phyloP scores from a whole-genome alignment of 495 filamentous ascomycete species.

The Poronia punctata region DNA sequence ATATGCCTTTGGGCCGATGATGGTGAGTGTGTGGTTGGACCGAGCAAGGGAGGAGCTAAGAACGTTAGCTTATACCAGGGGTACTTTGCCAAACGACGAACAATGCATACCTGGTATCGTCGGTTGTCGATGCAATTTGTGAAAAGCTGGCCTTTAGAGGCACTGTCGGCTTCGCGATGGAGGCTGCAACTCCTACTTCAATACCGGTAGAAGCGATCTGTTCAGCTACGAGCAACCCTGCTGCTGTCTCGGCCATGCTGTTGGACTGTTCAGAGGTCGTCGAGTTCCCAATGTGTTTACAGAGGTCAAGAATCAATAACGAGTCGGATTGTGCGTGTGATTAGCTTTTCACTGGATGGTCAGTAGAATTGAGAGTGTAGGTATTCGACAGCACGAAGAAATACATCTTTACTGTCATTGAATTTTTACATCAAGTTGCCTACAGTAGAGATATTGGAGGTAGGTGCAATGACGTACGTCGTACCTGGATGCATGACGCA shows the following conservation, averaged over 20 bases:
- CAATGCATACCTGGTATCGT: conserved; percentile 12
- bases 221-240: conserved; percentile 34
- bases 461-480: no score
- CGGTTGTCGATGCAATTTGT: conserved; percentile 27
- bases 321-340: no score
- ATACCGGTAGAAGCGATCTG: conserved; percentile 36
- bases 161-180: conserved; percentile 34
- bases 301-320: no score
- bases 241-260: conserved; percentile 37
- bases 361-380: no score
- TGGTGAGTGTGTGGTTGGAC: conserved; percentile 40
- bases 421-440: no score
- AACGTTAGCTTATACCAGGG: background rate
- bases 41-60: conserved; percentile 33
- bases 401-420: no score
- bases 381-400: no score
- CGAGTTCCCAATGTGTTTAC: no score
- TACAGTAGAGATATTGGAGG: no score
- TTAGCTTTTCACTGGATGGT: no score
- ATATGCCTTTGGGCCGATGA: conserved; percentile 40
- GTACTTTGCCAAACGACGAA: background rate
- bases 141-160: conserved; percentile 37
- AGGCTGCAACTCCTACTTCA: conserved; percentile 29
- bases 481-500: no score
- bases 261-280: no score